These are phyloP conservation scores for Trichoderma citrinoviride DNA, from an alignment of 2,329 filamentous ascomycete species.

Conservation along the genomic window DNA sequence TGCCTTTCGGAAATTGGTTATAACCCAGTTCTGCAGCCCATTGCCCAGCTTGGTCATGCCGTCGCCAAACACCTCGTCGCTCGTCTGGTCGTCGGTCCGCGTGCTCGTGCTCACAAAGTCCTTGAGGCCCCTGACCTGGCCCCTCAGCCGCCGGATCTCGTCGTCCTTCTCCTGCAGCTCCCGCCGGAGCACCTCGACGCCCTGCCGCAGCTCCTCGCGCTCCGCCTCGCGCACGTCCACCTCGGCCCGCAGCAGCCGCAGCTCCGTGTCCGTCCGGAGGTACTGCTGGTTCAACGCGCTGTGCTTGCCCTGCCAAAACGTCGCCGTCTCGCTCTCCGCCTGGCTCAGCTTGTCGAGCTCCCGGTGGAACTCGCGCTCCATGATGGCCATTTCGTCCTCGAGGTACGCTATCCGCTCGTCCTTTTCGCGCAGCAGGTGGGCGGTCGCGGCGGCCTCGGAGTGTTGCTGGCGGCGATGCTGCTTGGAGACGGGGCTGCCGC, in stretches of 20 bases:
- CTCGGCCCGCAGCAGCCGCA: constrained; percentile 50
- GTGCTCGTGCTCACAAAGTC: constrained; percentile 69
- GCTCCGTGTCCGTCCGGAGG: constrained; percentile 51
- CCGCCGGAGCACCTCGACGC: constrained; percentile 47
- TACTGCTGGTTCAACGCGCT: constrained; percentile 52
- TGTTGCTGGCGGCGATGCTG: background rate
- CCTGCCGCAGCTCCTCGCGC: constrained; percentile 49
- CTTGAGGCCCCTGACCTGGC: constrained; percentile 66
- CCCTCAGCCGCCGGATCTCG: constrained; percentile 53
- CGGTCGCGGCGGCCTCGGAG: constrained; percentile 24
- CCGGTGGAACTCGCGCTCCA: constrained; percentile 53
- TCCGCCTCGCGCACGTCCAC: constrained; percentile 48
- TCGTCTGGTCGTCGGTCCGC: constrained; percentile 57
- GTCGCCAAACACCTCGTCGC: constrained; percentile 65
- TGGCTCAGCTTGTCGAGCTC: constrained; percentile 53
- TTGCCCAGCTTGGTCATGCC: constrained; percentile 61
- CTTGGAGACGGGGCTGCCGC: constrained; percentile 19
- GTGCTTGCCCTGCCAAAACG: constrained; percentile 59
- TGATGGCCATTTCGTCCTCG: constrained; percentile 50
- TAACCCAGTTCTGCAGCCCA: constrained; percentile 71
- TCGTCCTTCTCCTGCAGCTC: constrained; percentile 52
- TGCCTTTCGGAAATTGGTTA: constrained; percentile 63
- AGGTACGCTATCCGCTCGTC: constrained; percentile 53
- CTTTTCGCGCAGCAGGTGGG: constrained; percentile 42
- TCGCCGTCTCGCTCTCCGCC: constrained; percentile 54